Evolutionary conservation across 768 basidiomycete genomes (phyloP).

Genomic region (Leccinum variicolor): DNA sequence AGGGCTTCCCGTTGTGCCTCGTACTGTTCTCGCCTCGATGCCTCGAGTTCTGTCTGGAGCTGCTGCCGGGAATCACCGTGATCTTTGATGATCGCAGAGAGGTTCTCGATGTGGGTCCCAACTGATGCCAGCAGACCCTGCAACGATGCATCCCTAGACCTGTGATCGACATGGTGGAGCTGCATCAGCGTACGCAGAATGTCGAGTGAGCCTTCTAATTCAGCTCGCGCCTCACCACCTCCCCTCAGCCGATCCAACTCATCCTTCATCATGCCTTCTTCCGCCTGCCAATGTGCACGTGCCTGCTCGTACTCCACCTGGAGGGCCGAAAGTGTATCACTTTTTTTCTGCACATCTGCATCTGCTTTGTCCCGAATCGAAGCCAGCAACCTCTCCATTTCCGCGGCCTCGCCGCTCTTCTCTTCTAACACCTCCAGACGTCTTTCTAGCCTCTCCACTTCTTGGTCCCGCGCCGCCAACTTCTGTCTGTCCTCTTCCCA

Average conservation of each 20-base stretch:
- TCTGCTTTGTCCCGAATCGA: conserved; percentile 33
- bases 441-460: conserved; percentile 38
- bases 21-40: conserved; percentile 50
- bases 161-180: conserved; percentile 52
- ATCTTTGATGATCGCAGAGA: conserved; percentile 43
- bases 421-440: conserved; percentile 44
- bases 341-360: conserved; percentile 41
- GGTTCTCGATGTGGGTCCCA: conserved; percentile 47
- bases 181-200: conserved; percentile 51
- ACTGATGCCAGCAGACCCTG: conserved; percentile 48
- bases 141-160: conserved; percentile 47
- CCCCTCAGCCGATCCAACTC: conserved; percentile 45
- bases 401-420: conserved; percentile 39
- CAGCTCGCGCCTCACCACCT: conserved; percentile 38
- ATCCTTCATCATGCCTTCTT: conserved; percentile 47
- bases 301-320: conserved; percentile 42
- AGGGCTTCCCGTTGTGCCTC: conserved; percentile 41
- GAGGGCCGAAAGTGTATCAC: conserved; percentile 37
- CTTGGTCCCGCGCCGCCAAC: conserved; percentile 35
- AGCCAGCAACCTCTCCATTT: conserved; percentile 37
- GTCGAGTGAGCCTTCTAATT: conserved; percentile 50
- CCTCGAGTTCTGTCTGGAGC: conserved; percentile 55
- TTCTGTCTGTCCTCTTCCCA: conserved; percentile 49
- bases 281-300: conserved; percentile 48
- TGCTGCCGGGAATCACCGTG: conserved; percentile 43